Evolutionary conservation across 192 early-diverging fungal species (phyloP).

Genomic region (Coemansia sp.): DNA sequence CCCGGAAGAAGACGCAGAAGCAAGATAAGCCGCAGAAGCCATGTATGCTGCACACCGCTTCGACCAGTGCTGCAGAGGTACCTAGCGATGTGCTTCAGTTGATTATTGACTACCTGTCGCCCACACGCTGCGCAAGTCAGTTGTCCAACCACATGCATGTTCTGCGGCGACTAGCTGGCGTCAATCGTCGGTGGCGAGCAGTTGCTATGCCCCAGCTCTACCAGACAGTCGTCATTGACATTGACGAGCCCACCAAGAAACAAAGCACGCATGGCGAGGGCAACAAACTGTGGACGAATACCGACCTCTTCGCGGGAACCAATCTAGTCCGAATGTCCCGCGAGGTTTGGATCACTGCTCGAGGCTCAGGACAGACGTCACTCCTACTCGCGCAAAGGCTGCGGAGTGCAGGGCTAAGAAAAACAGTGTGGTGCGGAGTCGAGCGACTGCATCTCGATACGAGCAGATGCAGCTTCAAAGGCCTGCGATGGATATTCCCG

Average conservation of each 20-base stretch:
- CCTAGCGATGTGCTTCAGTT: not conserved
- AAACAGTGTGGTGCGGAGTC: too few species aligned
- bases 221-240: not conserved
- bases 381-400: not conserved
- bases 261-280: not conserved
- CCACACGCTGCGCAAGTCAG: not conserved
- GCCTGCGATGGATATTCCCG: too few species aligned
- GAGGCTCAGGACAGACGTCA: not conserved
- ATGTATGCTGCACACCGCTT: too few species aligned
- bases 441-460: too few species aligned
- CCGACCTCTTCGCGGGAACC: not conserved
- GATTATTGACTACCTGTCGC: not conserved
- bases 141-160: not conserved
- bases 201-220: not conserved
- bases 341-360: not conserved
- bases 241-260: not conserved
- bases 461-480: too few species aligned
- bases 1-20: not conserved
- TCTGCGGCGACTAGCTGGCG: not conserved
- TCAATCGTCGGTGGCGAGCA: not conserved
- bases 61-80: too few species aligned
- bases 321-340: not conserved
- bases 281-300: not conserved
- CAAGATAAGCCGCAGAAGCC: not conserved
- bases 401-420: not conserved